Conservation (phyloP, 805 yeast species). For the Peterozyma toletana region DNA sequence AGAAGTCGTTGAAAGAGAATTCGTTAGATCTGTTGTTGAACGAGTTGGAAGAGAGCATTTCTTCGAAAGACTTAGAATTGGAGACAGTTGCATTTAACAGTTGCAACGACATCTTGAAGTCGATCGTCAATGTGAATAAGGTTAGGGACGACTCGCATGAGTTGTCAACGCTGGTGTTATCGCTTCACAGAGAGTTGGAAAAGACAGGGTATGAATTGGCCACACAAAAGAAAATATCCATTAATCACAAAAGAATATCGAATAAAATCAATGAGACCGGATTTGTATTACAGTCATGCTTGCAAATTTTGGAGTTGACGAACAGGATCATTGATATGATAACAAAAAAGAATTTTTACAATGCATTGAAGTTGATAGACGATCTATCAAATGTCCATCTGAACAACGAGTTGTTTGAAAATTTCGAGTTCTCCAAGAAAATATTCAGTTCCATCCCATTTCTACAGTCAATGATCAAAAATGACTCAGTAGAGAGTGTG, state of each 20-base stretch:
- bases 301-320: conserved; percentile 78
- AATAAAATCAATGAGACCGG: conserved; percentile 67
- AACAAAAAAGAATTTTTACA: conserved; percentile 67
- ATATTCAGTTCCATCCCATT: conserved; percentile 74
- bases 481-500: conserved; percentile 62
- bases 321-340: conserved; percentile 81
- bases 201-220: conserved; percentile 62
- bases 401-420: conserved; percentile 57
- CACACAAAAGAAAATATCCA: conserved; percentile 48
- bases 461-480: conserved; percentile 63
- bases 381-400: conserved; percentile 63
- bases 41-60: conserved; percentile 48
- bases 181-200: conserved; percentile 50
- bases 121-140: conserved; percentile 56
- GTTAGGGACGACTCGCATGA: conserved; percentile 53
- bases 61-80: conserved; percentile 55
- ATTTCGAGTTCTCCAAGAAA: conserved; percentile 67
- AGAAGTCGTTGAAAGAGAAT: conserved; percentile 48
- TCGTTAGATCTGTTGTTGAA: conserved; percentile 50
- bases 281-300: conserved; percentile 59
- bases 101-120: conserved; percentile 44
- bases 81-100: conserved; percentile 55
- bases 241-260: conserved; percentile 57
- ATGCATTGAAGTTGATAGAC: conserved; percentile 78
- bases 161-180: conserved; percentile 46